Percentiles rank a stretch among this genome's conserved stretches.
phyloP scores from a whole-genome alignment of 305 asterid species.

The Ajuga reptans region DNA sequence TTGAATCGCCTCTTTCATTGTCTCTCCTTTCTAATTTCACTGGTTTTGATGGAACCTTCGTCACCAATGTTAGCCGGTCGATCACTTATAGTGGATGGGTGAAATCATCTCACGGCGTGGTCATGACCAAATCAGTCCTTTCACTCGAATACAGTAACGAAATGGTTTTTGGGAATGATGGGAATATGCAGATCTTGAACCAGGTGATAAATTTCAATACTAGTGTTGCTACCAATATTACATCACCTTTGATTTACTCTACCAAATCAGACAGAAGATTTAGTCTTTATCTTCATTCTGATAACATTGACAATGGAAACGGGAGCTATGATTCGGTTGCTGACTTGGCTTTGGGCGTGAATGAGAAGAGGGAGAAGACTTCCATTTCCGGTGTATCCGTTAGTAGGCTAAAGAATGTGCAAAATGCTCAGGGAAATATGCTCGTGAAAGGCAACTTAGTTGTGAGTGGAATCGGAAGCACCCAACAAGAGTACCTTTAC shows the following conservation, averaged over 20 bases:
- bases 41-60: conserved; percentile 55
- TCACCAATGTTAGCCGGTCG: conserved; percentile 42
- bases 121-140: conserved; percentile 40
- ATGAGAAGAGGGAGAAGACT: conserved; percentile 35
- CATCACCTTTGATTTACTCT: conserved; percentile 24
- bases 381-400: conserved; percentile 26
- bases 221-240: conserved; percentile 27
- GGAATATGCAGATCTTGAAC: conserved; percentile 50
- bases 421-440: conserved; percentile 49
- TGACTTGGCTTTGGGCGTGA: conserved; percentile 46
- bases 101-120: conserved; percentile 59
- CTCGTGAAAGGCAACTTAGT: conserved; percentile 49
- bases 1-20: conserved; percentile 26
- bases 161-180: conserved; percentile 54
- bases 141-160: conserved; percentile 37
- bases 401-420: conserved; percentile 44
- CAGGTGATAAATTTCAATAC: conserved; percentile 45
- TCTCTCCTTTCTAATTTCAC: conserved; percentile 39
- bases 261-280: conserved; percentile 32
- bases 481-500: conserved; percentile 44
- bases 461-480: conserved; percentile 55
- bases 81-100: conserved; percentile 49
- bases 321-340: conserved; percentile 38
- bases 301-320: conserved; percentile 38
- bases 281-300: conserved; percentile 32